Conservation (phyloP, 345 rosid genomes). For the Arabis alpina region DNA sequence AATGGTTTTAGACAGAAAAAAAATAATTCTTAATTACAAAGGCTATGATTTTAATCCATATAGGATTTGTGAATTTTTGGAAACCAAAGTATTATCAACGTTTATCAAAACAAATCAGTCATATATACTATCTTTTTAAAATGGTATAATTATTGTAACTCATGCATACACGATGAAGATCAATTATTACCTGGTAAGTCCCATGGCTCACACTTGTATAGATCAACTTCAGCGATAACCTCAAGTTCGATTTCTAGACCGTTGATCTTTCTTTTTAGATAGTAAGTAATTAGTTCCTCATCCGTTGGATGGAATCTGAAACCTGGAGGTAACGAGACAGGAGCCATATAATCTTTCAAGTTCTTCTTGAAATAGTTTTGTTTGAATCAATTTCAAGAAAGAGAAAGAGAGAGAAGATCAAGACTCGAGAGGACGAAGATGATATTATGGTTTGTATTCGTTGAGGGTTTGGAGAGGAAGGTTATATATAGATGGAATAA, state of each 20-base stretch:
- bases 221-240: conserved; percentile 80
- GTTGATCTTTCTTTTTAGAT: conserved; percentile 72
- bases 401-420: not conserved
- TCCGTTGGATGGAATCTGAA: conserved; percentile 86
- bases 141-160: not conserved
- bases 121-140: not conserved
- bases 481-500: conserved; percentile 27
- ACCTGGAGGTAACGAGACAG: conserved; percentile 81
- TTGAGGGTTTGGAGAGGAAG: conserved; percentile 32
- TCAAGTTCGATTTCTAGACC: conserved; percentile 69
- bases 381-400: conserved; percentile 14
- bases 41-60: not conserved
- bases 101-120: not conserved
- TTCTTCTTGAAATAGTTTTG: not conserved
- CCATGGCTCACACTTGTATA: conserved; percentile 88
- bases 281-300: conserved; percentile 74
- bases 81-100: not conserved
- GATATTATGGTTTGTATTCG: conserved; percentile 21
- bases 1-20: conserved; percentile 1
- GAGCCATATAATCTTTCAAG: conserved; percentile 53
- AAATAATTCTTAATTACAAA: not conserved
- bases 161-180: not conserved
- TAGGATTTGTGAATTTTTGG: not conserved
- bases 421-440: conserved; percentile 26
- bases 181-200: conserved; percentile 67